phyloP scores from a whole-genome alignment of 1,284 basidiomycete genomes.

The Boletus hoseneyae region DNA sequence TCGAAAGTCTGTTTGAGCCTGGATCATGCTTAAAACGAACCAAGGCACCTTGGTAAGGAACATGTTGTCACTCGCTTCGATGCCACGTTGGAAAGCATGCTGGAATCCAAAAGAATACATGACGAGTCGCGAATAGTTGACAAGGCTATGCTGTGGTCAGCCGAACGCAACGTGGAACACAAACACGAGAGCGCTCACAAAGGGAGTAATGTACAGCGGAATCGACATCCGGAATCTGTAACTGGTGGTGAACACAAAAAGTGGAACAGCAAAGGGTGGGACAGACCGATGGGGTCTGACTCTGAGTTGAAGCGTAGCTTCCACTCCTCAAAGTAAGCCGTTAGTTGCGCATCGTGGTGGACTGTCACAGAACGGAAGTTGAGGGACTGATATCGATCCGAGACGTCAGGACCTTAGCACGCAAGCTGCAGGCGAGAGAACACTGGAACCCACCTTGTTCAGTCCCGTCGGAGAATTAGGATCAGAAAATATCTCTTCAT shows the following conservation, averaged over 20 bases:
- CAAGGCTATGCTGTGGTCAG: conserved; percentile 47
- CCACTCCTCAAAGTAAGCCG: conserved; percentile 64
- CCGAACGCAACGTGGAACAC: neutral
- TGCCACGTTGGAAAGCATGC: conserved; percentile 70
- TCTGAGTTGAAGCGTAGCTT: conserved; percentile 49
- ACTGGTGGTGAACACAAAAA: neutral
- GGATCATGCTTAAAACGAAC: neutral
- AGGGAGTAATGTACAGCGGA: conserved; percentile 69
- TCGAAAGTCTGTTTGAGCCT: neutral
- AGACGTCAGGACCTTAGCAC: conserved; percentile 1
- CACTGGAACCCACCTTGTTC: conserved; percentile 50
- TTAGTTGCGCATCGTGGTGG: conserved; percentile 56
- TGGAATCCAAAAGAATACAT: conserved; percentile 87
- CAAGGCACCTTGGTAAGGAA: conserved; percentile 63
- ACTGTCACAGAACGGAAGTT: conserved; percentile 65
- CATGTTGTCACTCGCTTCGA: conserved; percentile 57
- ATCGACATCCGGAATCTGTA: conserved; percentile 55
- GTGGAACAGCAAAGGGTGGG: neutral
- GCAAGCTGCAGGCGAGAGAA: neutral
- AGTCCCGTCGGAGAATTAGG: conserved; percentile 63
- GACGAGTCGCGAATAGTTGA: conserved; percentile 75
- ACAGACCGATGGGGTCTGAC: conserved; percentile 51
- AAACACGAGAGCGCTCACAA: conserved; percentile 50
- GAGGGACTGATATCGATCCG: conserved; percentile 41
- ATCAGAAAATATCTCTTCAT: conserved; percentile 76